Evolutionary conservation across 805 yeast genomes (phyloP), one percentile per base, ranked within the genome.

Genomic region (Kluyveromyces lactis): DNA sequence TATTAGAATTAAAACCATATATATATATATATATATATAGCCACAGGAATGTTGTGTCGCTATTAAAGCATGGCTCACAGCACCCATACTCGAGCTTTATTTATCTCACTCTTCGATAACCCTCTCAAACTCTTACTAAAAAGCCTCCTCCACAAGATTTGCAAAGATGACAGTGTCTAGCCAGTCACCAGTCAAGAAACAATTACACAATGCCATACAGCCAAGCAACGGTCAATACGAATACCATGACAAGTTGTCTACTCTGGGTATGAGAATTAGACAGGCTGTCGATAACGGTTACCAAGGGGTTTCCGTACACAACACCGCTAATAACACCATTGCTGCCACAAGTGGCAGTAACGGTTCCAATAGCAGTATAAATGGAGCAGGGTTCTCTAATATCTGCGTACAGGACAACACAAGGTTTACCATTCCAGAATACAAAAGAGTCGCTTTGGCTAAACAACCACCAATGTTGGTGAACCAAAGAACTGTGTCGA

Each of bases 211-310:
- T 19, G 50, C 55, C 33, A 52, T 51, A 45, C 54, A 59, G 19
- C 43, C 36, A 5, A 50, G 24, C 24, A 48, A 43, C 36, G 49
- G 42, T 5, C 51, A 33, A 29, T 56, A 54, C 39, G 44, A 45
- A 58, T 32, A 58, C 42, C 64, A 60, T 44, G 49, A 51, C 36
- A 55, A 64, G 18, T 65, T 81, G 18, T 69, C 77, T 30, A 70
- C 79, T 0, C 52, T 81, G 4, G 87, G 86, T 0, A 81, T 79
- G 86, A 68, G 86, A 45, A 75, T 82, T 42, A 71, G 90, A 51
- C 78, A 79, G 48, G 68, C 81, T 2, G 75, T 81, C 3, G 67
- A 73, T 26, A 77, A 78, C 32, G 87, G 87, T 1, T 79, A 79
- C 54, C 55, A 59, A 30, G 24, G 24, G 6, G 23, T 40, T 3